A percentile compares a stretch with the other conserved stretches of the same genome.
Evolutionary conservation across 768 basidiomycete genomes (phyloP).

Genomic region (Tricholoma sp.): DNA sequence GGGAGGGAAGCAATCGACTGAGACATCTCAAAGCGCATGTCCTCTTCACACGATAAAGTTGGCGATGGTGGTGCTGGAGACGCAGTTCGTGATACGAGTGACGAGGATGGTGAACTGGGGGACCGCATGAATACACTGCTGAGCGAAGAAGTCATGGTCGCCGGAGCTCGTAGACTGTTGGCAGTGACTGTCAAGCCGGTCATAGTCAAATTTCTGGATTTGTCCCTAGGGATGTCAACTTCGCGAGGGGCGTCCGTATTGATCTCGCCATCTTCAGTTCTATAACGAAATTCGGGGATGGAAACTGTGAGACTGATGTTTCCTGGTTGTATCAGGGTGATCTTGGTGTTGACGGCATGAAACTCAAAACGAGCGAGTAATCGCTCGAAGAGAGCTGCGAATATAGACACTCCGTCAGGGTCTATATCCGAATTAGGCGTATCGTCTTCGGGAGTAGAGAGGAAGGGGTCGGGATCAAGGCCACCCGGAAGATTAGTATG

Average conservation of each 20-base stretch:
- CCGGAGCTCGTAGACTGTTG: conserved; percentile 31
- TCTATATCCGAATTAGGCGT: conserved; percentile 43
- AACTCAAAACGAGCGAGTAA: conserved; percentile 77
- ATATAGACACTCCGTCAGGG: conserved; percentile 72
- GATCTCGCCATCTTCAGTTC: conserved; percentile 31
- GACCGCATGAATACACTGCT: conserved; percentile 12
- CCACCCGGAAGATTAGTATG: conserved; percentile 55
- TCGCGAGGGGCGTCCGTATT: conserved; percentile 2
- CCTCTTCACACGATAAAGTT: conserved; percentile 60
- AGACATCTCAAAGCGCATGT: conserved; percentile 62
- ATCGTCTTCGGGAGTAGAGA: conserved; percentile 38
- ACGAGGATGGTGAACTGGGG: conserved; percentile 19
- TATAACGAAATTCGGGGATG: conserved; percentile 55
- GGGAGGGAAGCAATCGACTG: conserved; percentile 67
- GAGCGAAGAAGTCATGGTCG: conserved; percentile 8
- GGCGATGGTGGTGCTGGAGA: conserved; percentile 53
- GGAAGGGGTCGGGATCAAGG: conserved; percentile 47
- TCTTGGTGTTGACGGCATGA: conserved; percentile 59
- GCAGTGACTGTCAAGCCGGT: conserved; percentile 53
- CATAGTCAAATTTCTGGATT: conserved; percentile 48
- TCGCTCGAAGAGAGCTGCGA: conserved; percentile 75
- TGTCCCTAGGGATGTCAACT: conserved; percentile 16
- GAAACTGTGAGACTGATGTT: conserved; percentile 57
- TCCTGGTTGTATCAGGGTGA: conserved; percentile 64
- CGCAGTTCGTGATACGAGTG: conserved; percentile 19